Evolutionary conservation across 208 protist species (phyloP).

Genomic region (Acanthamoeba comandoni): DNA sequence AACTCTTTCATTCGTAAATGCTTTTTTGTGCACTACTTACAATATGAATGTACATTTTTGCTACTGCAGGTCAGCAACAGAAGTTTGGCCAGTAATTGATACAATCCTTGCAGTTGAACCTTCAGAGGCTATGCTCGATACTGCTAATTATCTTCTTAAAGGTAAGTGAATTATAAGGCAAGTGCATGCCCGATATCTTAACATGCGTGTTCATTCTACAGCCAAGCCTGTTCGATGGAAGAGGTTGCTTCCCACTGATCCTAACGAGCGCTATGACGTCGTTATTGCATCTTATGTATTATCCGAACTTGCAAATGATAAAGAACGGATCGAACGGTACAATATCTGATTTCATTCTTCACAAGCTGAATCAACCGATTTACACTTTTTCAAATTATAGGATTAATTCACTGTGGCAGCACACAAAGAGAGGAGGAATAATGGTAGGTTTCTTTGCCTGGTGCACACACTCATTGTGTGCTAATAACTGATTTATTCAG

Average conservation of each 20-base stretch:
- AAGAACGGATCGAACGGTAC: not conserved
- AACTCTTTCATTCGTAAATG: too few species aligned
- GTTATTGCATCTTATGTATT: constrained; percentile 56
- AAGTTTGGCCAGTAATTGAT: constrained; percentile 27
- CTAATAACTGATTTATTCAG: constrained; percentile 7
- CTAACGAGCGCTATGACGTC: constrained; percentile 49
- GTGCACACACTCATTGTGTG: not conserved
- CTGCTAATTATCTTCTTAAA: constrained; percentile 1
- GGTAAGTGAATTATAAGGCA: not conserved
- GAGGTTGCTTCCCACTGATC: constrained; percentile 29
- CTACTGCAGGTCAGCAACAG: constrained; percentile 11
- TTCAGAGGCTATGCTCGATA: constrained; percentile 60
- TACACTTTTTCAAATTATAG: too few species aligned
- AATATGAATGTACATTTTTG: too few species aligned
- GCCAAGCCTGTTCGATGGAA: constrained; percentile 43
- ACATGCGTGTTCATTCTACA: too few species aligned
- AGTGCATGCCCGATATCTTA: too few species aligned
- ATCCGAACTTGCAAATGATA: constrained; percentile 33
- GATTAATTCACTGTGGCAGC: not conserved
- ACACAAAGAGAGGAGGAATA: constrained; percentile 27
- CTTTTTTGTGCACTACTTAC: too few species aligned
- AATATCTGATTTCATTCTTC: too few species aligned
- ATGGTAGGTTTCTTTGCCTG: constrained; percentile 25
- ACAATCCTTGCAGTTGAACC: constrained; percentile 62
- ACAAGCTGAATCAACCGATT: too few species aligned